Evolutionary conservation across 2,329 filamentous ascomycete species (phyloP), one percentile per base, ranked within the genome.

Genomic region (Graphilbum sp.): DNA sequence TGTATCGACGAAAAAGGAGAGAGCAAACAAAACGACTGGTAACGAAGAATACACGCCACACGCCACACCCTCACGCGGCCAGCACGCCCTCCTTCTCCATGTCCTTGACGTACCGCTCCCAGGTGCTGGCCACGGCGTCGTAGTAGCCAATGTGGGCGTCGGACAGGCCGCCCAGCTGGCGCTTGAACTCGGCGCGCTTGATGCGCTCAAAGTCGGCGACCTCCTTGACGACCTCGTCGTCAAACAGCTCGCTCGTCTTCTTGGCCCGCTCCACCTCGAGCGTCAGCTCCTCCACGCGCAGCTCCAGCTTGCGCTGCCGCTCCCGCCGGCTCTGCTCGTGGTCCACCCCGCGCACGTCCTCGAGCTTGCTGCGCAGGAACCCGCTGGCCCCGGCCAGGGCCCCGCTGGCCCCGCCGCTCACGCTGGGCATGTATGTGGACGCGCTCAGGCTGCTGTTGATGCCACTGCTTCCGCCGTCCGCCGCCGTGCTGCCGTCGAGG

Each of bases 261-360:
- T 86, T 86, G 6, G 90, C 84, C 33, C 73, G 72, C 57, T 96
- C 88, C 0, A 93, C 88, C 56, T 94, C 86, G 19, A 75, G 72
- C 3, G 85, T 94, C 31, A 98, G 68, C 52, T 93, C 82, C 50
- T 94, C 85, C 48, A 98, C 94, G 46, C 85, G 78, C 36, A 96
- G 67, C 58, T 98, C 90, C 4, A 96, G 69, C 58, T 90, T 93
- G 41, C 90, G 76, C 37, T 88, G 71, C 23, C 88, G 74, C 55
- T 96, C 88, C 13, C 87, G 75, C 2, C 87, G 77, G 13, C 80
- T 77, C 51, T 92, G 84, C 55, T 96, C 90, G 59, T 96, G 90
- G 57, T 98, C 90, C 4, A 98, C 87, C 13, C 90, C 90, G 16
- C 90, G 78, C 45, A 95, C 87, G 53, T 98, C 90, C 58, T 98